Percentiles rank a stretch among this genome's conserved stretches.
phyloP scores from a whole-genome alignment of 2,329 filamentous ascomycete genomes.

The Cladosporium sphaerospermum region DNA sequence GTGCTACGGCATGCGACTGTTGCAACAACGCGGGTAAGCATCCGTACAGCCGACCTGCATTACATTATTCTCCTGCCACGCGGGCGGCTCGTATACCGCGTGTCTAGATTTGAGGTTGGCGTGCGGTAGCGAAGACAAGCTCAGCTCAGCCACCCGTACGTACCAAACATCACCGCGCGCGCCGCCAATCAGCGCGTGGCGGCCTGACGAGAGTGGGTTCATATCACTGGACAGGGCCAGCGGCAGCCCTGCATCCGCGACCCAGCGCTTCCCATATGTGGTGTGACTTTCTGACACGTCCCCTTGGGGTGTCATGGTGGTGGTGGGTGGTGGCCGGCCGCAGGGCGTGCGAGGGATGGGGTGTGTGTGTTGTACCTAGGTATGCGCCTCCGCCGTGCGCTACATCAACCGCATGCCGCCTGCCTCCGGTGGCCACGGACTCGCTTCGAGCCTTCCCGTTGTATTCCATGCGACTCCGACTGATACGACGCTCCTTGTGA shows the following conservation, averaged over 20 bases:
- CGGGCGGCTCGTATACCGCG: neutral
- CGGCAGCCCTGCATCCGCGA: no score
- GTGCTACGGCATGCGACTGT: neutral
- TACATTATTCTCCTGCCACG: neutral
- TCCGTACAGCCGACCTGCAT: neutral
- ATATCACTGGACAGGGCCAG: neutral
- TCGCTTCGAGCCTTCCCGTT: neutral
- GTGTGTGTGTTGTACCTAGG: neutral
- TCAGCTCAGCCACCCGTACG: constrained; percentile 5
- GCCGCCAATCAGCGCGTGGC: neutral
- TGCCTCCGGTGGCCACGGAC: neutral
- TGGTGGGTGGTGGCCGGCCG: neutral
- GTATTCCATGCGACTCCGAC: no score
- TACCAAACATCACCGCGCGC: neutral
- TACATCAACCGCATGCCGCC: constrained; percentile 5
- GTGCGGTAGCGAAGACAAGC: neutral
- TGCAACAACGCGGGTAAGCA: neutral
- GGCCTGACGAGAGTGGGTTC: constrained; percentile 4
- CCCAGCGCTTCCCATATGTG: neutral
- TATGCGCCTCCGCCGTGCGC: neutral
- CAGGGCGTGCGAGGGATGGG: neutral
- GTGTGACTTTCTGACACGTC: constrained; percentile 5
- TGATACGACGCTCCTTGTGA: no score
- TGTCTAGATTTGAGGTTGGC: neutral
- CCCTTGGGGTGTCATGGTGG: neutral